Percentiles rank a stretch among this genome's conserved stretches.
These are phyloP conservation scores for Ophiocordyceps camponoti-saundersi DNA, from an alignment of 2,329 filamentous ascomycete species.

Conservation along the genomic window DNA sequence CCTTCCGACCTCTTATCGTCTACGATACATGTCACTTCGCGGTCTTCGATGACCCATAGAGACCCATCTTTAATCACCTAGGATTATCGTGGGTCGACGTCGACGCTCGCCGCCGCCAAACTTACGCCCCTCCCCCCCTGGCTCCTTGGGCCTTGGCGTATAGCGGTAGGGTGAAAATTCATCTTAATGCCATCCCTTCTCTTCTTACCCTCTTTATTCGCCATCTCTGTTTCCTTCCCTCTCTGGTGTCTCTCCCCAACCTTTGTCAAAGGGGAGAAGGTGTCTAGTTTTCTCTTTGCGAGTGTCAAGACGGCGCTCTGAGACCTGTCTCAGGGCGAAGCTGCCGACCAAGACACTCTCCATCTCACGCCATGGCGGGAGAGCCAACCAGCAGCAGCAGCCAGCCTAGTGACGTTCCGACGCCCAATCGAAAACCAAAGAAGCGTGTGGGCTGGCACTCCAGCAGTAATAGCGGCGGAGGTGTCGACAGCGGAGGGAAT, in stretches of 20 bases:
- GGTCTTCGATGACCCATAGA: neutral
- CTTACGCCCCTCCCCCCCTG: neutral
- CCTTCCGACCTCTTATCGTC: neutral
- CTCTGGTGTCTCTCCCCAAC: neutral
- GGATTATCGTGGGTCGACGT: neutral
- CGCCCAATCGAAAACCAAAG: conserved; percentile 19
- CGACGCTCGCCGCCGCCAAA: neutral
- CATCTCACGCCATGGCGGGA: conserved; percentile 6
- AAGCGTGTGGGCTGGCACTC: conserved; percentile 22
- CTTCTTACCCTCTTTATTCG: neutral
- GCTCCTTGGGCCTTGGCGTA: neutral
- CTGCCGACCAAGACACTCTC: conserved; percentile 5
- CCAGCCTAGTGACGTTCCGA: conserved; percentile 11
- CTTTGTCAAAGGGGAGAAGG: neutral
- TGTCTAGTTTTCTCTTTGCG: neutral
- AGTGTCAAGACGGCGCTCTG: conserved; percentile 2
- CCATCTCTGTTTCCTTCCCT: neutral
- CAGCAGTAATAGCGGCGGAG: conserved; percentile 10
- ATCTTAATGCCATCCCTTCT: neutral
- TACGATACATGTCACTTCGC: neutral
- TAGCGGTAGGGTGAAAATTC: neutral
- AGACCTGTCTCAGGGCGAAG: conserved; percentile 9
- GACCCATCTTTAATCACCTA: neutral
- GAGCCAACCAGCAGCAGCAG: conserved; percentile 11
- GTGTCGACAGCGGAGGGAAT: conserved; percentile 1